A percentile compares a stretch with the other conserved stretches of the same genome.
phyloP scores from a whole-genome alignment of 2,329 filamentous ascomycete species.

The Ceratocystis colombiana region DNA sequence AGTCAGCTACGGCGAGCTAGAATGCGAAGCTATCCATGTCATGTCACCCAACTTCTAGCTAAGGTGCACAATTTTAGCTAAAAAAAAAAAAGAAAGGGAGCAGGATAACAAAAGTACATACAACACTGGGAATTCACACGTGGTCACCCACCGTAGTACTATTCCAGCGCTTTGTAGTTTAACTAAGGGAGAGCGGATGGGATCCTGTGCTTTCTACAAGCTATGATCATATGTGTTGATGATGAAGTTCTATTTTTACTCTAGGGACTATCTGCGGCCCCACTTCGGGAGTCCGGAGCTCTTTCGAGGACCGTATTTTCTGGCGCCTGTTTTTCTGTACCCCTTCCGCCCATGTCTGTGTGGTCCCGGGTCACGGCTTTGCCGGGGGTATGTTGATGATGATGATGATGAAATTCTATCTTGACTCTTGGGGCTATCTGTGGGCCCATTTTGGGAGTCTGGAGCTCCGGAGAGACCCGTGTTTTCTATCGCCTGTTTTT shows the following conservation, averaged over 20 bases:
- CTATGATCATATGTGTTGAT: background rate
- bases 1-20: background rate
- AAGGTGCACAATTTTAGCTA: background rate
- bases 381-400: background rate
- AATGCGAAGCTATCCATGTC: background rate
- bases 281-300: too few relatives aligned
- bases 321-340: too few relatives aligned
- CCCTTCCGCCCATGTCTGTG: too few relatives aligned
- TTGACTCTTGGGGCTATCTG: too few relatives aligned
- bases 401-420: background rate
- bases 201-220: background rate
- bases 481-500: too few relatives aligned
- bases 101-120: background rate
- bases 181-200: background rate
- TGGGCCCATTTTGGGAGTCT: too few relatives aligned
- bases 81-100: background rate
- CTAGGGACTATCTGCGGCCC: too few relatives aligned
- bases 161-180: background rate
- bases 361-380: too few relatives aligned
- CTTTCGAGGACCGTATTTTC: too few relatives aligned
- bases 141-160: constrained; percentile 1
- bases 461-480: too few relatives aligned
- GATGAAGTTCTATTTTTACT: too few relatives aligned
- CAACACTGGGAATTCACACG: background rate
- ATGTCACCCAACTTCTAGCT: too few relatives aligned